Evolutionary conservation across 2,329 filamentous ascomycete species (phyloP).

Genomic region (Botrytis aclada): DNA sequence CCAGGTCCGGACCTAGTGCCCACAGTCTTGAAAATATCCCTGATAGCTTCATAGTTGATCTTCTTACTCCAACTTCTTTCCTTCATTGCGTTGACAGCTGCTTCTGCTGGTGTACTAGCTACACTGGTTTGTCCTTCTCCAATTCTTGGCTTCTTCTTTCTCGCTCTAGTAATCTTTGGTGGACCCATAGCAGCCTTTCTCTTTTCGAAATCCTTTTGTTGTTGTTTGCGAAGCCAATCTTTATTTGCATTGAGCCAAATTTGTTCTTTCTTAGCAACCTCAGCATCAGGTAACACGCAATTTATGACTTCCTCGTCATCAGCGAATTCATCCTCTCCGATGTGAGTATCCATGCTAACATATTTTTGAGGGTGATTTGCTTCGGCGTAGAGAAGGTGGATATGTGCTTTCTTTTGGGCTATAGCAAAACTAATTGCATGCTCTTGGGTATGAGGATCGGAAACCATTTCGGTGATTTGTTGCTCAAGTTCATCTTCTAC

Average conservation of each 20-base stretch:
- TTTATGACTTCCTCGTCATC: slow-evolving; percentile 84
- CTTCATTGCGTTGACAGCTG: slow-evolving; percentile 65
- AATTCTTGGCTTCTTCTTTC: slow-evolving; percentile 55
- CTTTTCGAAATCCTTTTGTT: slow-evolving; percentile 75
- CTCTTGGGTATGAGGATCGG: slow-evolving; percentile 55
- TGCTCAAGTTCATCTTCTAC: slow-evolving; percentile 63
- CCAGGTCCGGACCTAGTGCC: slow-evolving; percentile 45
- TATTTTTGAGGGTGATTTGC: slow-evolving; percentile 47
- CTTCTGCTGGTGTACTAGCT: slow-evolving; percentile 66
- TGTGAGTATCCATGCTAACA: slow-evolving; percentile 59
- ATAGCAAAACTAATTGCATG: slow-evolving; percentile 58
- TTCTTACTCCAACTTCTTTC: slow-evolving; percentile 68
- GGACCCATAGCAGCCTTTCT: slow-evolving; percentile 57
- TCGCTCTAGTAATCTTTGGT: slow-evolving; percentile 56
- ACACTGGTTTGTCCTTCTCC: slow-evolving; percentile 64
- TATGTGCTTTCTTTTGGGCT: slow-evolving; percentile 53
- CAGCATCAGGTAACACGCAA: slow-evolving; percentile 70
- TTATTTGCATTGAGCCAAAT: slow-evolving; percentile 96
- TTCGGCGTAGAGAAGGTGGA: slow-evolving; percentile 52
- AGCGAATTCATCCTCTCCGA: slow-evolving; percentile 79
- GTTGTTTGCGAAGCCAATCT: slow-evolving; percentile 83
- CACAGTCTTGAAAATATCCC: slow-evolving; percentile 37
- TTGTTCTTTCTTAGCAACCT: slow-evolving; percentile 79
- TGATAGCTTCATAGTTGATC: slow-evolving; percentile 68
- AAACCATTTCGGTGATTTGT: slow-evolving; percentile 69